Conservation (phyloP, 2,329 filamentous ascomycete species). For the Penicillium brasilianum region DNA sequence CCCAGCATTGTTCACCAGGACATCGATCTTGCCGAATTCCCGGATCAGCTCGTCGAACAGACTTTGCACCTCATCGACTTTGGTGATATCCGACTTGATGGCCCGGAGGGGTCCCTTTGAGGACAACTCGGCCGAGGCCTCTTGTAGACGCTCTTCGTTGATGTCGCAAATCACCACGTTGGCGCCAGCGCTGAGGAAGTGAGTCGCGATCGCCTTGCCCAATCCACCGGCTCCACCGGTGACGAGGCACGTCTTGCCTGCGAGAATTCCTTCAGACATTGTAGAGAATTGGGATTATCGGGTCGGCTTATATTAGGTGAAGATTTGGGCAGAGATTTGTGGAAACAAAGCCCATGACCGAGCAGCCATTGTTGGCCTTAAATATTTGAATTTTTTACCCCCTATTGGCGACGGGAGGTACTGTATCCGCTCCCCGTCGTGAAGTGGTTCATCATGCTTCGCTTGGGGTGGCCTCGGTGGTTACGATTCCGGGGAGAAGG, state of each 20-base stretch:
- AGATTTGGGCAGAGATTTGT: not conserved
- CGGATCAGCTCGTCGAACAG: constrained; percentile 42
- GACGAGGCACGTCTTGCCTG: constrained; percentile 37
- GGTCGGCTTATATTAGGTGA: not conserved
- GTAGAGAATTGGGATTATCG: not conserved
- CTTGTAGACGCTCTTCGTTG: constrained; percentile 35
- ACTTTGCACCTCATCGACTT: constrained; percentile 40
- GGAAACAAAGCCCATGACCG: not conserved
- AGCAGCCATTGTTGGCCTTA: constrained; percentile 6
- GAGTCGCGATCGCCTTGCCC: constrained; percentile 44
- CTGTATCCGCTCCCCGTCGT: constrained; percentile 16
- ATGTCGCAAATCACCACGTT: constrained; percentile 47
- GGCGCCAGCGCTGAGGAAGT: constrained; percentile 43
- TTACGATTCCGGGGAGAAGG: constrained; percentile 11
- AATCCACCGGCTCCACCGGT: constrained; percentile 47
- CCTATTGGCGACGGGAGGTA: constrained; percentile 13
- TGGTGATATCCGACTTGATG: constrained; percentile 47
- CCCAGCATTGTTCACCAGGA: constrained; percentile 65
- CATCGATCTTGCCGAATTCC: constrained; percentile 56
- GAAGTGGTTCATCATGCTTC: constrained; percentile 4
- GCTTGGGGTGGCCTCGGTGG: constrained; percentile 8
- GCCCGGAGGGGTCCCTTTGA: constrained; percentile 31
- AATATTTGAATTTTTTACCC: constrained; percentile 11
- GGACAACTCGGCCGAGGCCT: constrained; percentile 32
- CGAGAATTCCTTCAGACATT: constrained; percentile 29